Percentiles rank a stretch among this genome's conserved stretches.
phyloP scores from a whole-genome alignment of 2,329 filamentous ascomycete genomes.

The Tolypocladium ophioglossoides region DNA sequence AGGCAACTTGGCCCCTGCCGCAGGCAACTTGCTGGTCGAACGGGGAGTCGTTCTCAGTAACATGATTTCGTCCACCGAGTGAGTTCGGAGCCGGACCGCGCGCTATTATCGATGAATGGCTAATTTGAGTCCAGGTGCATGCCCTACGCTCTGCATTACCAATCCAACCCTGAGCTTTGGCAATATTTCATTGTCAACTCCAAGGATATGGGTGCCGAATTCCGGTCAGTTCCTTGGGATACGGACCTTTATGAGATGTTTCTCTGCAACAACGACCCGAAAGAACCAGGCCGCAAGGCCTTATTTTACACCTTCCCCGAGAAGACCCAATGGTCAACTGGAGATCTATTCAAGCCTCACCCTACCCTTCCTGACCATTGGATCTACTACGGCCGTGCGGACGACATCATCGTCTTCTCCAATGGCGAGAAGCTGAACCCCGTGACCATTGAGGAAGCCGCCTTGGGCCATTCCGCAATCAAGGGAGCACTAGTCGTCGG shows the following conservation, averaged over 20 bases:
- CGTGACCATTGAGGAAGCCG: constrained; percentile 19
- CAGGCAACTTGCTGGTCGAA: constrained; percentile 26
- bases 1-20: constrained; percentile 26
- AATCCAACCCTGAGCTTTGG: constrained; percentile 24
- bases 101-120: not conserved
- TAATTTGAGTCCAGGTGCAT: constrained; percentile 15
- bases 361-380: constrained; percentile 20
- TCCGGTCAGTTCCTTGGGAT: constrained; percentile 14
- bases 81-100: constrained; percentile 4
- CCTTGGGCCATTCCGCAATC: constrained; percentile 17
- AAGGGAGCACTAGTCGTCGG: constrained; percentile 29
- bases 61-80: constrained; percentile 32
- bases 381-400: constrained; percentile 24
- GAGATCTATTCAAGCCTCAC: constrained; percentile 25
- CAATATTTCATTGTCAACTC: constrained; percentile 31
- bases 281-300: constrained; percentile 22
- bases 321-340: constrained; percentile 22
- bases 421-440: constrained; percentile 33
- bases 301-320: constrained; percentile 26
- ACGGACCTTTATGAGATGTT: constrained; percentile 19
- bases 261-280: constrained; percentile 22
- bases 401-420: constrained; percentile 30
- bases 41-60: constrained; percentile 24
- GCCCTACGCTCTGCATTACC: constrained; percentile 23
- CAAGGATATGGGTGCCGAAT: constrained; percentile 29